These are phyloP conservation scores for Lactifluus volemus DNA, from an alignment of 768 basidiomycete species.

Conservation along the genomic window DNA sequence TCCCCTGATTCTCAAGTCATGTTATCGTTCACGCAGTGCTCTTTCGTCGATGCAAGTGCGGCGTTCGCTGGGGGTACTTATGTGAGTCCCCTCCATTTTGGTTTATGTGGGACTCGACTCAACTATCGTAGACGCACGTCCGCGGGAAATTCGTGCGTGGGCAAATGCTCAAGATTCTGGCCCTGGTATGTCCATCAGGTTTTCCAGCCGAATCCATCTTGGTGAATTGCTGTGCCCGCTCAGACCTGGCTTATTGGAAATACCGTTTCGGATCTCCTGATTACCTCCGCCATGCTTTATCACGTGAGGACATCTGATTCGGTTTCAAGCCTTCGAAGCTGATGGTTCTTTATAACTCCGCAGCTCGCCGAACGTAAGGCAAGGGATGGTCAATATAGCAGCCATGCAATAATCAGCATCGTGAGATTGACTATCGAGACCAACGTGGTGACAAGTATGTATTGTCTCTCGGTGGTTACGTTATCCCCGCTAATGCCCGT, in stretches of 20 bases:
- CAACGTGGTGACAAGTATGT: conserved; percentile 17
- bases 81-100: background rate
- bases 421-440: conserved; percentile 24
- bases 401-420: conserved; percentile 15
- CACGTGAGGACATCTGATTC: background rate
- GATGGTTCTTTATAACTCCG: background rate
- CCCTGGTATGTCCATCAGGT: background rate
- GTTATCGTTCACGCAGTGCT: background rate
- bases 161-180: background rate
- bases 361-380: background rate
- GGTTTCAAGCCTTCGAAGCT: background rate
- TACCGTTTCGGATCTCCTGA: conserved; percentile 2
- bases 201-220: background rate
- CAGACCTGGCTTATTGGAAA: conserved; percentile 9
- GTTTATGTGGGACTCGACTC: background rate
- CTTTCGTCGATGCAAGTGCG: background rate
- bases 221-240: background rate
- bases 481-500: background rate
- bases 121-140: background rate
- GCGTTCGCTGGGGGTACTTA: background rate
- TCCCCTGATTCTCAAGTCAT: too few species aligned
- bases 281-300: conserved; percentile 2
- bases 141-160: background rate
- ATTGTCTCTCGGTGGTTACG: background rate
- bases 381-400: background rate